Conservation (phyloP, 2,329 filamentous ascomycete genomes). For the Talaromyces funiculosus region DNA sequence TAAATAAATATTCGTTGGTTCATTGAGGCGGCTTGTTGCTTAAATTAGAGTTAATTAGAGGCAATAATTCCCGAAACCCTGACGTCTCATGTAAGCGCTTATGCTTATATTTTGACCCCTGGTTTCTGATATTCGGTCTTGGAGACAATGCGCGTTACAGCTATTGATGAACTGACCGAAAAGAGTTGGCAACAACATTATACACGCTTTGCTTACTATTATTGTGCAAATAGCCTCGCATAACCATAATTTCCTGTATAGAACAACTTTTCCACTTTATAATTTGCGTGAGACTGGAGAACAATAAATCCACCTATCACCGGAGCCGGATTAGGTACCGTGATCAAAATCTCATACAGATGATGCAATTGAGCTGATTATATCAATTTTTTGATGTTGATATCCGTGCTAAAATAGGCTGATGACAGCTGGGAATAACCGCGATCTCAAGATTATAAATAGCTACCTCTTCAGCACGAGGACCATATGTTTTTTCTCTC, state of each 20-base stretch:
- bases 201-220: neutral
- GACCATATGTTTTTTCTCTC: neutral
- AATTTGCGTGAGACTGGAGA: slow-evolving; percentile 1
- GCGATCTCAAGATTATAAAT: too few relatives aligned
- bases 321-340: neutral
- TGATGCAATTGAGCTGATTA: neutral
- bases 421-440: too few relatives aligned
- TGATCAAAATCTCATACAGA: neutral
- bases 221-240: neutral
- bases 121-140: neutral
- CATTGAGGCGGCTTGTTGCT: neutral
- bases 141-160: slow-evolving; percentile 3
- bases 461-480: neutral
- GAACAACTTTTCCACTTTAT: neutral
- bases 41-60: neutral
- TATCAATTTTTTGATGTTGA: neutral
- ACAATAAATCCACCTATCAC: neutral
- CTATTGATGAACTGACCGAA: neutral
- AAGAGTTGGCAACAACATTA: neutral
- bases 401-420: too few relatives aligned
- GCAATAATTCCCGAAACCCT: neutral
- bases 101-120: neutral
- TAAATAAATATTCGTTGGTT: neutral
- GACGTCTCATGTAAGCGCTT: neutral
- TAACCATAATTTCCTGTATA: neutral